phyloP scores from a whole-genome alignment of 202 grass and related monocot species.

The Elaeis oleifera region DNA sequence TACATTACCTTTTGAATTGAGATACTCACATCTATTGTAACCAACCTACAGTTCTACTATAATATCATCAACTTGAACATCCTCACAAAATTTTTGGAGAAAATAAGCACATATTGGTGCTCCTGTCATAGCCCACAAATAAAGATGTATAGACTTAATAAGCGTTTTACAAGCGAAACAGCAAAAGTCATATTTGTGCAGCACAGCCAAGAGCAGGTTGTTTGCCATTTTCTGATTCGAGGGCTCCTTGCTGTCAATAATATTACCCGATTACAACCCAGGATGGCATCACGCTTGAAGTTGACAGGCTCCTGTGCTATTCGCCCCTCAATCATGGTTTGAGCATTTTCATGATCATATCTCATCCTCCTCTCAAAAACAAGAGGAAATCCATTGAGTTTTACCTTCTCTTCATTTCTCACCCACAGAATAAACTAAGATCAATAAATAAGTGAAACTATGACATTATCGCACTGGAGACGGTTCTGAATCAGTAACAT shows the following conservation, averaged over 20 bases:
- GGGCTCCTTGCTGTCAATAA: background rate
- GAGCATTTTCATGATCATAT: background rate
- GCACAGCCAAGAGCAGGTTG: background rate
- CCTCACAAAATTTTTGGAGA: constrained; percentile 5
- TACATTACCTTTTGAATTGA: constrained; percentile 2
- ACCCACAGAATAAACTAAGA: background rate
- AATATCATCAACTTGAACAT: background rate
- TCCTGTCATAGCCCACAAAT: background rate
- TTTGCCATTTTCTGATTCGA: background rate
- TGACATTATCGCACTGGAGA: background rate
- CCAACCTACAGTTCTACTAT: constrained; percentile 4
- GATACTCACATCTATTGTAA: background rate
- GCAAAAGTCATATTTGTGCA: constrained; percentile 1
- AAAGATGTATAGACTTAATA: background rate
- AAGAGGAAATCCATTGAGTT: too few species aligned
- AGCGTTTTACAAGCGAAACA: constrained; percentile 21
- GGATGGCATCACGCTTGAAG: background rate
- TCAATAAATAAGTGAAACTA: constrained; percentile 10
- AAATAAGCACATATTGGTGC: background rate
- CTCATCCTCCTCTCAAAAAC: too few species aligned
- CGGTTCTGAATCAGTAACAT: background rate
- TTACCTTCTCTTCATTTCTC: background rate
- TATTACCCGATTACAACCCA: background rate
- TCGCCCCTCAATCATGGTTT: constrained; percentile 1
- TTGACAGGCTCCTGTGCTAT: background rate